A percentile compares a stretch with the other conserved stretches of the same genome.
Evolutionary conservation across 2,329 filamentous ascomycete genomes (phyloP).

Genomic region (Claviceps fusiformis): DNA sequence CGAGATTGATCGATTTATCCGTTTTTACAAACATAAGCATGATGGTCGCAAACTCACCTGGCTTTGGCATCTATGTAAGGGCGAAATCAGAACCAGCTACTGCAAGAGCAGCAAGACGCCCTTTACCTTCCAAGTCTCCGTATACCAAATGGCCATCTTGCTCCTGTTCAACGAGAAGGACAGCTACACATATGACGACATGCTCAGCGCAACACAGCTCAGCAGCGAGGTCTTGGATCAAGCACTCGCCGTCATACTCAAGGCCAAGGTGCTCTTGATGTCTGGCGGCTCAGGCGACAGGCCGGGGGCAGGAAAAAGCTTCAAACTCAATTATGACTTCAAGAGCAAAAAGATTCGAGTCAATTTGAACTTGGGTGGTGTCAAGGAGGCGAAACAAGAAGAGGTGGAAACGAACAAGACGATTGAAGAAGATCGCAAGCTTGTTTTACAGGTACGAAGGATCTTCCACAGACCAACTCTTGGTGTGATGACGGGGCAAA

Average conservation of each 20-base stretch:
- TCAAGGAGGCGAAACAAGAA: conserved; percentile 92
- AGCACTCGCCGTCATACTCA: conserved; percentile 72
- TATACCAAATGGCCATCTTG: conserved; percentile 94
- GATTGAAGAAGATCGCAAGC: conserved; percentile 93
- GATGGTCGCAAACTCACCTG: conserved; percentile 92
- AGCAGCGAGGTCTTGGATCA: conserved; percentile 75
- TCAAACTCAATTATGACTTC: conserved; percentile 84
- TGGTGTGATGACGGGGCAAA: too few species aligned
- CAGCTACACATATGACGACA: conserved; percentile 74
- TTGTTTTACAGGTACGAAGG: conserved; percentile 76
- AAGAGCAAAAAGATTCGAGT: conserved; percentile 98
- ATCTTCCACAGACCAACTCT: too few species aligned
- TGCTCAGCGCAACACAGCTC: conserved; percentile 66
- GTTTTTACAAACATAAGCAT: conserved; percentile 93
- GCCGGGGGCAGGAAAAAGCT: conserved; percentile 63
- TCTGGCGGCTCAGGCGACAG: conserved; percentile 56
- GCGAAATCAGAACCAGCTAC: conserved; percentile 89
- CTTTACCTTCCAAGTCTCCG: conserved; percentile 93
- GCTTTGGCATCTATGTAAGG: conserved; percentile 97
- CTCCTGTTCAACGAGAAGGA: conserved; percentile 90
- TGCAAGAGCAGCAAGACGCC: conserved; percentile 79
- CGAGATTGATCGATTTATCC: conserved; percentile 79
- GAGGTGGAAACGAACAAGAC: conserved; percentile 97
- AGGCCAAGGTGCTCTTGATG: conserved; percentile 76
- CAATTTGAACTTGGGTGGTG: conserved; percentile 88